phyloP scores from a whole-genome alignment of 441 rosid species.

The Adansonia madagascariensis region DNA sequence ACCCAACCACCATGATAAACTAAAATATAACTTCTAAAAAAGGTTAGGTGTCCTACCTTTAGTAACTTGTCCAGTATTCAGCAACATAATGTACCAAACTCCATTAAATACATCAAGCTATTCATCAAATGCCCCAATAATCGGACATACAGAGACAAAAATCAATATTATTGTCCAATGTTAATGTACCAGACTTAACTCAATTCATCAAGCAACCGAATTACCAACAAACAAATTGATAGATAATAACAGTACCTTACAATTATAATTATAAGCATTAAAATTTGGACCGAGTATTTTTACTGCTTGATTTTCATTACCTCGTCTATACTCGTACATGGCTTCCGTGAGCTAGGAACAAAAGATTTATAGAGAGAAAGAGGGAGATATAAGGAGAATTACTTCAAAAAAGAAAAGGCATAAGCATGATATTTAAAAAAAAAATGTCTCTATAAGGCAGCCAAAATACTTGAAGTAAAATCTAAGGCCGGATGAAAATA shows the following conservation, averaged over 20 bases:
- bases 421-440: neutral
- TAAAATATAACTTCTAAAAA: neutral
- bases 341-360: slow-evolving; percentile 73
- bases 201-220: neutral
- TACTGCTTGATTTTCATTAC: slow-evolving; percentile 51
- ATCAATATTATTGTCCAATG: neutral
- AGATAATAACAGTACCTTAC: slow-evolving; percentile 41
- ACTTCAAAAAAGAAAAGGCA: neutral
- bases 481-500: neutral
- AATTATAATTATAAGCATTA: slow-evolving; percentile 56
- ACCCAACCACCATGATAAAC: slow-evolving; percentile 6
- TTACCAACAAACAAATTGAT: neutral
- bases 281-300: slow-evolving; percentile 69
- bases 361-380: neutral
- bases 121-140: slow-evolving; percentile 84
- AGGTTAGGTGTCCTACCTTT: slow-evolving; percentile 46
- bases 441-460: neutral
- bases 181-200: too few species aligned
- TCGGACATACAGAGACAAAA: slow-evolving; percentile 37
- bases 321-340: slow-evolving; percentile 59
- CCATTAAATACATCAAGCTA: slow-evolving; percentile 86
- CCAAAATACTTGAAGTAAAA: neutral
- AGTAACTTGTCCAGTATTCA: slow-evolving; percentile 58
- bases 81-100: slow-evolving; percentile 70
- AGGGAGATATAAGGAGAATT: neutral